Conservation (phyloP, 352 stramenopile species). For the Phytophthora sojae region DNA sequence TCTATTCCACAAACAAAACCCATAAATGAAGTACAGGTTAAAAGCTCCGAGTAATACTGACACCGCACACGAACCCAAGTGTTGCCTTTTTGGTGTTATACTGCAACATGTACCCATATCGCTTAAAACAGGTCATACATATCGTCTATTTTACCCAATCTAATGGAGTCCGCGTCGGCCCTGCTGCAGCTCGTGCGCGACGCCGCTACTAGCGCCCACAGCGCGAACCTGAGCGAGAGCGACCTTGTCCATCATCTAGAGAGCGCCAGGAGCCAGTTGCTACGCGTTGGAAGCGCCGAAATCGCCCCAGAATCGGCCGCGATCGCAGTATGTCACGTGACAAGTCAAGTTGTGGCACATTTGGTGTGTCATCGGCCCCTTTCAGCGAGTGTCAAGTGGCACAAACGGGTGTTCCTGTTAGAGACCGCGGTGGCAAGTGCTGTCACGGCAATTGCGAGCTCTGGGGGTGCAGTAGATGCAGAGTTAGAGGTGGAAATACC, state of each 20-base stretch:
- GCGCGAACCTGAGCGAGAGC: conserved; percentile 21
- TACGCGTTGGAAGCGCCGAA: not conserved
- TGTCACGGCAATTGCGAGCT: conserved; percentile 1
- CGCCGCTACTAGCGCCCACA: conserved; percentile 11
- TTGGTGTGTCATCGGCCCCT: conserved; percentile 26
- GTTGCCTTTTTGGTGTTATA: not conserved
- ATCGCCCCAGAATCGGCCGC: conserved; percentile 10
- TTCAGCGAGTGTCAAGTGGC: conserved; percentile 28
- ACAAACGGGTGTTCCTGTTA: conserved; percentile 33
- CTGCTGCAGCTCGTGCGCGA: conserved; percentile 31
- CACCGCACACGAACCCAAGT: not conserved
- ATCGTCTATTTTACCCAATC: not conserved
- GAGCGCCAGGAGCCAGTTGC: conserved; percentile 25
- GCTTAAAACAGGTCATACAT: not conserved
- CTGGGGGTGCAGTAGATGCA: conserved; percentile 1
- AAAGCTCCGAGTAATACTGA: conserved; percentile 3
- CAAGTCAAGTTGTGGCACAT: conserved; percentile 29
- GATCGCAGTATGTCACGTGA: conserved; percentile 34
- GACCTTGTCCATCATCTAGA: conserved; percentile 25
- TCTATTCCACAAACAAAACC: conserved; percentile 8
- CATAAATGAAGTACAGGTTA: conserved; percentile 13
- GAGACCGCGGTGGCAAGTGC: conserved; percentile 31
- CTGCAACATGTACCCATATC: not conserved
- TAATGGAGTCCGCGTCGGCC: conserved; percentile 26
- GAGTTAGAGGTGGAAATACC: conserved; percentile 12